These are phyloP conservation scores for Tremellales sp. DNA, from an alignment of 1,284 basidiomycete genomes.

Conservation along the genomic window DNA sequence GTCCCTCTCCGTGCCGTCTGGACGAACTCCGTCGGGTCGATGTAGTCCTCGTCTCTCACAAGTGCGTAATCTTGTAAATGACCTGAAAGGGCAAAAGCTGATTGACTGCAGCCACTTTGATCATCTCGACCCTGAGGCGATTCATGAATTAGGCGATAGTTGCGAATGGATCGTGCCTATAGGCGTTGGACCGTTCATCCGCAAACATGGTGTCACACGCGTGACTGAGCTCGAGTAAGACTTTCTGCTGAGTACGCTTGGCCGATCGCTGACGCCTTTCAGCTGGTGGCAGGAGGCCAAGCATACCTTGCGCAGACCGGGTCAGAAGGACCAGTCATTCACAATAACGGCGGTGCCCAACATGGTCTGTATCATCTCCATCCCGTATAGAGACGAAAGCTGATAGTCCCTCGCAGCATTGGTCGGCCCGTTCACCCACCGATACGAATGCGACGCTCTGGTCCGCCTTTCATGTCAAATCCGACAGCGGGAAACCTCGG, in stretches of 20 bases:
- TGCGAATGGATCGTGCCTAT: conserved; percentile 45
- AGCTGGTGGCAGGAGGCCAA: conserved; percentile 47
- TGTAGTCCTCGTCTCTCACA: conserved; percentile 51
- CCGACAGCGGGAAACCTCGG: conserved; percentile 22
- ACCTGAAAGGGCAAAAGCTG: conserved; percentile 1
- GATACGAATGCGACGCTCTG: conserved; percentile 53
- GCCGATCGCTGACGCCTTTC: background rate
- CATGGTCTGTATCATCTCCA: conserved; percentile 26
- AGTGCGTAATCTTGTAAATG: conserved; percentile 27
- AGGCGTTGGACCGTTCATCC: conserved; percentile 40
- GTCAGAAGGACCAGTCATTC: conserved; percentile 27
- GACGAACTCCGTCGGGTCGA: conserved; percentile 49
- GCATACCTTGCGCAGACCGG: conserved; percentile 22
- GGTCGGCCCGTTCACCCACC: conserved; percentile 50
- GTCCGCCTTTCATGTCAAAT: conserved; percentile 48
- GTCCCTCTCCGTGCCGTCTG: conserved; percentile 48
- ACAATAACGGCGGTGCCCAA: conserved; percentile 43
- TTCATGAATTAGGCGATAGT: conserved; percentile 42
- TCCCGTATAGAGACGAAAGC: background rate
- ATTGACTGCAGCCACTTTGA: conserved; percentile 43
- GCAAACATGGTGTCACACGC: conserved; percentile 35
- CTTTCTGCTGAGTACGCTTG: background rate
- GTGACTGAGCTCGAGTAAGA: conserved; percentile 47
- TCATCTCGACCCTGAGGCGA: conserved; percentile 44
- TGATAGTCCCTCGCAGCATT: conserved; percentile 47